Base-by-base conservation (phyloP, 495 filamentous ascomycete species). In the Podospora appendiculata region DNA sequence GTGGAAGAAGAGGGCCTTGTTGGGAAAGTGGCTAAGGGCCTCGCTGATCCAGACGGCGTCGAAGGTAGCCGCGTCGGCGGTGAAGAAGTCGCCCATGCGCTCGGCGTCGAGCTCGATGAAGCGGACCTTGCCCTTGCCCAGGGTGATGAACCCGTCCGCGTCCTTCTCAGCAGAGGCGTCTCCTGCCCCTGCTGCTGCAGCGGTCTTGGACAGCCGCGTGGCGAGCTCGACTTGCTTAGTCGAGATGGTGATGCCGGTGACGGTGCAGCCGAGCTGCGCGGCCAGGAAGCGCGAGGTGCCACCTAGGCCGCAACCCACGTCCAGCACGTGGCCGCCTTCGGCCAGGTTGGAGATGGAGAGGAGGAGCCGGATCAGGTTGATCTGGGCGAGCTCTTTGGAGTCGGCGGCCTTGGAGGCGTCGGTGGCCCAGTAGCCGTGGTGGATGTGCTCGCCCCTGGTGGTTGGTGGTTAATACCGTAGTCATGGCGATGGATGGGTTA, bases 31-130 rank as follows among this genome's bases (percentile, higher is more conserved):
- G 52, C 74, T 78, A 56, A 82, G 67, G 13, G 78, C 79, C 59
- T 82, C 79, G 8, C 72, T 76, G 52, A 82, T 80, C 79, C 79
- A 82, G 11, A 82, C 74, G 41, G 69, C 68, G 50, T 82, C 77
- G 49, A 82, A 81, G 7, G 44, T 54, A 12, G 38, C 57, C 14
- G 19, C 47, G 2, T 61, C 57, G 2, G 51, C 53, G 6, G 59
- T 60, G 52, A 80, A 81, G 53, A 63, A 65, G 6, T 75, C 73
- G 1, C 72, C 72, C 76, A 82, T 79, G 53, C 65, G 79, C 70
- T 82, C 78, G 18, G 79, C 79, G 50, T 82, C 79, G 6, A 81
- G 71, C 64, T 82, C 80, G 25, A 77, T 47, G 65, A 79, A 76
- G 50, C 70, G 53, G 41, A 81, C 70, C 10, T 54, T 57, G 47